Base-by-base conservation (phyloP, 768 basidiomycete genomes). In the Symmetrospora coprosmae region DNA sequence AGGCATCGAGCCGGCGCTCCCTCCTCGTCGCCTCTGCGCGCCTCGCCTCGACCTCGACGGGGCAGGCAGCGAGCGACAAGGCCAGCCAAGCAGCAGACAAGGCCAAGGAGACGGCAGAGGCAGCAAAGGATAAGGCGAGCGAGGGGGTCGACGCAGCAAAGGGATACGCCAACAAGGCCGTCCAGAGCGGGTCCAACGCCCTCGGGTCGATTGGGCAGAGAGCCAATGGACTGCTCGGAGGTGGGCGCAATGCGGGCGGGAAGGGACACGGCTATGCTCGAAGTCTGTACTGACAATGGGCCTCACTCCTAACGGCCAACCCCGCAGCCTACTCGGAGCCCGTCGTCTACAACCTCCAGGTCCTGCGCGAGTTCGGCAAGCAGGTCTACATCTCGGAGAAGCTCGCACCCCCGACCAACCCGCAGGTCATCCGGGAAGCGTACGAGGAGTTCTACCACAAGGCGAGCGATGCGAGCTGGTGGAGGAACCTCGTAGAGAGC, bases 291-390 rank as follows among this genome's bases (percentile, higher is more conserved):
- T 35, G 79, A 76, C 48, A 78, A 82, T 69, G 80, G 74, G 13
- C 33, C 51, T 27, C 56, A 21, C 52, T 30, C 23, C 45, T 40
- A n/a, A 4, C 16, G 17, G 47, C 16, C 21, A 40, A 37, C 23
- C n/a, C 38, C 31, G 50, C 55, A 81, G 87, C 81, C 9, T 87
- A 87, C 76, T 81, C 81, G 63, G 78, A 85, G 69, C 86, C 87
- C 4, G 69, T 89, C 34, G 62, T 79, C 28, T 89, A 88, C 77
- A 88, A 89, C 75, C 74, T 85, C 28, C 70, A 82, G 52, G 86
- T 91, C 47, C 76, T 80, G 19, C 80, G 82, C 51, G 87, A 89
- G 69, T 66, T 92, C 48, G 68, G 79, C 51, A 86, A 85, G 74
- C 82, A 84, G 63, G 76, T 87, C 51, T 87, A 87, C 73, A 68